Conservation (phyloP, 805 yeast species). For the Debaryomyces maramus region DNA sequence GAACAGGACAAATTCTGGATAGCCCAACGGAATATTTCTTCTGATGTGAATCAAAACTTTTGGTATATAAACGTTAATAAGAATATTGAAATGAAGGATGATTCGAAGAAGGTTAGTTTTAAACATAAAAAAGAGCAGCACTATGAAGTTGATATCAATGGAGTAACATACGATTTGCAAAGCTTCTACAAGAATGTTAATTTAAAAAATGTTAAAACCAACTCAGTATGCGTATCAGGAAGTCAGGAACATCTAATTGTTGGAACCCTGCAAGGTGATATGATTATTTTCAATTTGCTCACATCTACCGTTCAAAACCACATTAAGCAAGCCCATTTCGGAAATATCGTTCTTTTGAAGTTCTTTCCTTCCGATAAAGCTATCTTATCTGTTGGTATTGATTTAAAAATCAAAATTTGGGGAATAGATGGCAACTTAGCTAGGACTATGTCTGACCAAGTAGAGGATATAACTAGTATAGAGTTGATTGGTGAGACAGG, state of each 20-base stretch:
- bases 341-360: constrained; percentile 42
- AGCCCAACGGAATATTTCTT: constrained; percentile 25
- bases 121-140: not conserved
- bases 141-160: constrained; percentile 3
- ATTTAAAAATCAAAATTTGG: constrained; percentile 64
- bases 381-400: constrained; percentile 57
- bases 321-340: constrained; percentile 46
- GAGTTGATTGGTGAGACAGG: constrained; percentile 60
- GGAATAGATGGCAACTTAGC: constrained; percentile 27
- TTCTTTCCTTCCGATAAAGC: constrained; percentile 71
- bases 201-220: constrained; percentile 3
- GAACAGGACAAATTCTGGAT: constrained; percentile 45
- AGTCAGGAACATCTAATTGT: constrained; percentile 8
- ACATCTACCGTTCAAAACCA: constrained; percentile 7
- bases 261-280: constrained; percentile 14
- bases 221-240: constrained; percentile 2
- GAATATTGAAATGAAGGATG: not conserved
- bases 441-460: constrained; percentile 54
- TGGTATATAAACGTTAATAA: constrained; percentile 1
- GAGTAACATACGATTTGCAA: constrained; percentile 2
- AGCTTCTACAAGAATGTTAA: not conserved
- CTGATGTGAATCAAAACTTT: constrained; percentile 14
- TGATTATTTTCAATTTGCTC: constrained; percentile 11
- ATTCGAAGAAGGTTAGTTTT: constrained; percentile 2
- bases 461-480: constrained; percentile 46